phyloP scores from a whole-genome alignment of 257 asterid genomes.

The Jacaranda copaia region DNA sequence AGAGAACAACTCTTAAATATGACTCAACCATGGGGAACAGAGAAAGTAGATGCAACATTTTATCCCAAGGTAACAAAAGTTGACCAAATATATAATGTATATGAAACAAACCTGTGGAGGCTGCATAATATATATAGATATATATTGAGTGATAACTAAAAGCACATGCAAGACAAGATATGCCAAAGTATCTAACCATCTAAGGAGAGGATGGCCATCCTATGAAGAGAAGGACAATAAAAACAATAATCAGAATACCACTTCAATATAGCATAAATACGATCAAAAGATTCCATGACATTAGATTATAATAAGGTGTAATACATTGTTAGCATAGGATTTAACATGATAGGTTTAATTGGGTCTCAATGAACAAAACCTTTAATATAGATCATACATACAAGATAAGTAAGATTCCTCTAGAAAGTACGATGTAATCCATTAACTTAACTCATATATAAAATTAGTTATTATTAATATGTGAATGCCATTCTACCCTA shows the following conservation, averaged over 20 bases:
- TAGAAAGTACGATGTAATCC: conserved; percentile 16
- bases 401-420: background rate
- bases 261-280: conserved; percentile 6
- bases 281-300: background rate
- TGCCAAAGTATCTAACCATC: conserved; percentile 91
- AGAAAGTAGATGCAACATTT: conserved; percentile 14
- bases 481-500: background rate
- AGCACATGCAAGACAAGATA: conserved; percentile 92
- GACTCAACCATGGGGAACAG: conserved; percentile 4
- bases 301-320: background rate
- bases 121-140: conserved; percentile 93
- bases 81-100: conserved; percentile 12
- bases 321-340: background rate
- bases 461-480: background rate
- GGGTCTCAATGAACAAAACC: conserved; percentile 3
- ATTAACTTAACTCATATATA: conserved; percentile 18
- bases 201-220: conserved; percentile 80
- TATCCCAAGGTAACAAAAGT: conserved; percentile 26
- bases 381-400: conserved; percentile 11
- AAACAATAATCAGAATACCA: conserved; percentile 21
- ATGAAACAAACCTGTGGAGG: conserved; percentile 79
- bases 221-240: conserved; percentile 34
- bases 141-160: conserved; percentile 74
- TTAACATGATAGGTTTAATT: background rate
- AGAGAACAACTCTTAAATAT: background rate